Percentiles rank a stretch among this genome's conserved stretches.
Conservation (phyloP, 768 basidiomycete species). For the Tricholoma sp. region DNA sequence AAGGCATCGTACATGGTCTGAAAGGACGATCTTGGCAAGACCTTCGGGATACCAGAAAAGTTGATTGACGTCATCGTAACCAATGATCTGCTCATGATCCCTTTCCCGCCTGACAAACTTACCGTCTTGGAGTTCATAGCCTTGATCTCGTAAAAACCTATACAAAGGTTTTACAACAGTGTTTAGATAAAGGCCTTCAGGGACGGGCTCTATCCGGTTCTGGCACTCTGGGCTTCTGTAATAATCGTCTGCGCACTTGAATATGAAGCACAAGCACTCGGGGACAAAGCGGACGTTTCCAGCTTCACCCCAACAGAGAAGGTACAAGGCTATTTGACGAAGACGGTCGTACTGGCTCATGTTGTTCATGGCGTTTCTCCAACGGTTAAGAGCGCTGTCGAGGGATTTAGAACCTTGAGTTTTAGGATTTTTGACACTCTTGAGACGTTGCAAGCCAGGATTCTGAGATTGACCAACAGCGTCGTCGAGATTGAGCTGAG, state of each 20-base stretch:
- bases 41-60: constrained; percentile 99
- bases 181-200: constrained; percentile 90
- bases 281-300: constrained; percentile 97
- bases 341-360: constrained; percentile 99
- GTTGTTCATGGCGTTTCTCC: constrained; percentile 98
- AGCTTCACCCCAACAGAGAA: constrained; percentile 98
- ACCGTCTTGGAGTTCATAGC: constrained; percentile 92
- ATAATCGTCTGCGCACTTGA: constrained; percentile 99
- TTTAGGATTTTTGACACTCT: constrained; percentile 66
- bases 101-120: constrained; percentile 92
- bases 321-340: constrained; percentile 91
- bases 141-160: constrained; percentile 94
- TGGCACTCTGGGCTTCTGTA: constrained; percentile 98
- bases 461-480: constrained; percentile 95
- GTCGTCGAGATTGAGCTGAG: constrained; percentile 98
- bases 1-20: constrained; percentile 63
- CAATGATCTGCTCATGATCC: constrained; percentile 94
- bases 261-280: constrained; percentile 97
- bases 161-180: constrained; percentile 93
- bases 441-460: constrained; percentile 85
- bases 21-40: constrained; percentile 84
- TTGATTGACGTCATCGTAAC: constrained; percentile 99
- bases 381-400: constrained; percentile 88
- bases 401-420: constrained; percentile 68
- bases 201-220: constrained; percentile 86